Base-by-base conservation (phyloP, 495 filamentous ascomycete species). In the Bathelium albidoporum region DNA sequence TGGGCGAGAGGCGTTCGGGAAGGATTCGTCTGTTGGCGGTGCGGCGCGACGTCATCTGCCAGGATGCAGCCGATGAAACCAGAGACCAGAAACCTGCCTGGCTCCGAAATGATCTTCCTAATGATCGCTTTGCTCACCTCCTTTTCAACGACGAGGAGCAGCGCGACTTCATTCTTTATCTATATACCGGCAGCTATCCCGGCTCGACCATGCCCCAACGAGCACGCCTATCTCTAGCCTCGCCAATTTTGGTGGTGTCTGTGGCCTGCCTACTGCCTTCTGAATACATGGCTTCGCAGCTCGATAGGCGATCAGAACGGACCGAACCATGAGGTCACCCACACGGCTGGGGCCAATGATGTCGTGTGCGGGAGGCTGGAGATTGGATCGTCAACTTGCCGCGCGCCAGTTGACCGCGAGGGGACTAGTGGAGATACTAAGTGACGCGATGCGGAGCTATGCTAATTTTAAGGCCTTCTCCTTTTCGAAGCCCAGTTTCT, bases 11-110 rank as follows among this genome's bases (percentile, higher is more conserved):
- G 24, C 24, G 9, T 3, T 55, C 49, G 49, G 7, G 49, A 55
- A 55, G 49, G 49, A 26, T 55, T 26, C 49, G 49, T 29, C 49
- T 5, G 49, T 55, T 26, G 49, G 24, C 49, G 24, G 49, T 55
- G 49, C 49, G 49, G 49, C 49, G 9, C 49, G 49, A 55, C 49
- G 49, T 55, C 49, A 55, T 55, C 49, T 3, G 49, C 49, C 49
- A 55, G 49, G 44, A 49, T 49, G 20, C 44, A 16, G 20, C 14
- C 12, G 49, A 55, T 29, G 12, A 29, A 55, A 55, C 24, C 20
- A 55, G 12, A 29, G 29, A 55, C 24, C 20, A 55, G 49, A 55
- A 55, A 55, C 22, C 12, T 5, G 49, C 49, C 24, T 55, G 49
- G 22, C 10, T 12, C 44, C 44, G 22, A 49, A 49, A 18, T 16